Base-by-base conservation (phyloP, 805 yeast species). In the Wickerhamiella siamensis region DNA sequence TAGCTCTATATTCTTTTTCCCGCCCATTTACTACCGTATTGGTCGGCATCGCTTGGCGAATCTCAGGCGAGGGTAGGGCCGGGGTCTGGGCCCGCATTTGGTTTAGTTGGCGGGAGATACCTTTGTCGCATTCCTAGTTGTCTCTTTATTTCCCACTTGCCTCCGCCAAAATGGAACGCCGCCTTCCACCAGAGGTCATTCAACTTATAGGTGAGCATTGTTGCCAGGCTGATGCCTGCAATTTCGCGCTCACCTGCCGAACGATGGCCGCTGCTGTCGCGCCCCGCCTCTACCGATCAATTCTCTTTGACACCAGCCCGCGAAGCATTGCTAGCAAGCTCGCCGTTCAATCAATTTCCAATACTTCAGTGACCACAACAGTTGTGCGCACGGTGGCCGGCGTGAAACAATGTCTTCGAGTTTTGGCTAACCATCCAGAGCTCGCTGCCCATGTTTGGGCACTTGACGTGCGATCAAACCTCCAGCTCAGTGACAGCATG, bases 321-420 rank as follows among this genome's bases (percentile, higher is more conserved):
- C 52, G 60, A 9, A 45, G 51, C 18, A 51, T 57, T 26, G 49
- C 48, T 18, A 41, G 35, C 19, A 44, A 42, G 36, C 43, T 36
- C 24, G 17, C 38, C 22, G 41, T 37, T 20, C 20, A 24, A 9
- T 26, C 29, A 1, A 29, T 27, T 3, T 32, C 24, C 9, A 42
- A 33, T 33, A 32, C 27, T 4, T 17, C 39, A 6, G 29, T 36
- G 26, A 38, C 52, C 3, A 42, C 34, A 19, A 55, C 60, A 3
- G 34, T 49, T 0, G 62, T 60, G 14, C 50, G 56, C 24, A 60
- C 63, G 0, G 50, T 54, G 12, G 57, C 57, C 10, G 63, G 63
- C 8, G 48, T 59, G 33, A 47, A 53, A 27, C 51, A 48, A 39
- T 54, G 60, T 33, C 44, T 60, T 5, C 41, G 52, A 19, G 46